These are phyloP conservation scores for Silybum marianum DNA, from an alignment of 129 eudicot species.

Conservation along the genomic window DNA sequence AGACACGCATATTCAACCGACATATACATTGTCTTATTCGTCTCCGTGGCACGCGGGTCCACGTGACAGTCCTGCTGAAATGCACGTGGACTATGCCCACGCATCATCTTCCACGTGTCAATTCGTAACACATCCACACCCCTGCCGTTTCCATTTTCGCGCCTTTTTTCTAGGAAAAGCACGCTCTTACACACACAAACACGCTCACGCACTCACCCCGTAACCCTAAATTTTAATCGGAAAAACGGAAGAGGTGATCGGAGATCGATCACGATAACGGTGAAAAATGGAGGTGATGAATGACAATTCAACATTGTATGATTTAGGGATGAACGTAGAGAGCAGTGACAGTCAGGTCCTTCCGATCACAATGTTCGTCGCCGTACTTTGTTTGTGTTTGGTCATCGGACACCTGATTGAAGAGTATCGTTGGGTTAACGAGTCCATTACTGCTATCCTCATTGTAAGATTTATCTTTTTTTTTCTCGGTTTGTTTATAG, in stretches of 20 bases:
- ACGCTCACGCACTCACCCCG: neutral
- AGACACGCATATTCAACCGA: too few relatives aligned
- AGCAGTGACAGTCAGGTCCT: constrained; percentile 52
- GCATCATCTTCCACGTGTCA: constrained; percentile 23
- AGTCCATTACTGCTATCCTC: constrained; percentile 65
- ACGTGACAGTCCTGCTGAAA: neutral
- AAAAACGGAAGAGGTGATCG: constrained; percentile 9
- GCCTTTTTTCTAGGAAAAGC: constrained; percentile 29
- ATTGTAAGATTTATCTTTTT: constrained; percentile 37
- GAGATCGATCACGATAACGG: constrained; percentile 17
- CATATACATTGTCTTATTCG: neutral
- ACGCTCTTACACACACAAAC: constrained; percentile 13
- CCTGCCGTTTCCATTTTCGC: constrained; percentile 13
- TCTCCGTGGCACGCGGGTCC: neutral
- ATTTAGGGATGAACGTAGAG: constrained; percentile 32
- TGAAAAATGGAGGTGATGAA: constrained; percentile 26
- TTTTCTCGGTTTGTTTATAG: neutral
- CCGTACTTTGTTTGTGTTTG: constrained; percentile 63
- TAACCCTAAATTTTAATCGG: neutral
- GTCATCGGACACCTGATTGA: constrained; percentile 80
- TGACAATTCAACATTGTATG: constrained; percentile 13
- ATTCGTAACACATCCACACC: constrained; percentile 17
- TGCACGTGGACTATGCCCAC: constrained; percentile 22
- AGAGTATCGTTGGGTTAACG: constrained; percentile 75
- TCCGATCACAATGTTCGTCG: constrained; percentile 65